Evolutionary conservation across 257 asterid genomes (phyloP).

Genomic region (Verbena officinalis): DNA sequence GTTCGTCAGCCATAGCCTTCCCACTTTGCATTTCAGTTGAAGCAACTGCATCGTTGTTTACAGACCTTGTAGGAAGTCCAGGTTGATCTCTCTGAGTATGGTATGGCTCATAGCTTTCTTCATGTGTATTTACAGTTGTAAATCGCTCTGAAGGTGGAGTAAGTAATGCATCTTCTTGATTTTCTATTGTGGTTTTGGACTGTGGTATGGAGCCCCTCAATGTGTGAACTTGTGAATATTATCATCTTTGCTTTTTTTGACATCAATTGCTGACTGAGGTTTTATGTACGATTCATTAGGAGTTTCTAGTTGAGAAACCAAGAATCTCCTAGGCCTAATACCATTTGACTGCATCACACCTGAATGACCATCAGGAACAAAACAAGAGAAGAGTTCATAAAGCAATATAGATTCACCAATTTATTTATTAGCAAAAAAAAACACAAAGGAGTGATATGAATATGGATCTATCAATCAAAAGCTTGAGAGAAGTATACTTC

Average conservation of each 20-base stretch:
- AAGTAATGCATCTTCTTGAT: constrained; percentile 56
- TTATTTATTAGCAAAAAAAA: background rate
- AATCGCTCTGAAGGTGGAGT: constrained; percentile 68
- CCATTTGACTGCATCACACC: constrained; percentile 63
- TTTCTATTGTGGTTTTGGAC: constrained; percentile 42
- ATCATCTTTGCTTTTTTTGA: constrained; percentile 46
- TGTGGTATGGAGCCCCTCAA: constrained; percentile 36
- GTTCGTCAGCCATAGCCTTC: constrained; percentile 50
- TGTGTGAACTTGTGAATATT: constrained; percentile 35
- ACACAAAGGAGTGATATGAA: background rate
- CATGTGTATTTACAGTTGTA: constrained; percentile 46
- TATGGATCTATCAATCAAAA: background rate
- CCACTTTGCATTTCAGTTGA: constrained; percentile 40
- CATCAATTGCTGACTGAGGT: constrained; percentile 35
- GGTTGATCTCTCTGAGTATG: constrained; percentile 47
- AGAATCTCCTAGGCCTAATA: constrained; percentile 62
- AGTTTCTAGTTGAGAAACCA: constrained; percentile 54
- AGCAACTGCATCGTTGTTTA: constrained; percentile 46
- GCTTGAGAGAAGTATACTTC: background rate
- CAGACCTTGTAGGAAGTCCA: constrained; percentile 37
- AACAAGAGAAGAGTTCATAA: constrained; percentile 19
- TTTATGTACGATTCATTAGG: constrained; percentile 51
- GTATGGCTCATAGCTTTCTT: constrained; percentile 43
- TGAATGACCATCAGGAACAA: constrained; percentile 27
- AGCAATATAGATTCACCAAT: constrained; percentile 8